phyloP scores from a whole-genome alignment of 306 rosid species.

The apple (Malus domestica) region DNA sequence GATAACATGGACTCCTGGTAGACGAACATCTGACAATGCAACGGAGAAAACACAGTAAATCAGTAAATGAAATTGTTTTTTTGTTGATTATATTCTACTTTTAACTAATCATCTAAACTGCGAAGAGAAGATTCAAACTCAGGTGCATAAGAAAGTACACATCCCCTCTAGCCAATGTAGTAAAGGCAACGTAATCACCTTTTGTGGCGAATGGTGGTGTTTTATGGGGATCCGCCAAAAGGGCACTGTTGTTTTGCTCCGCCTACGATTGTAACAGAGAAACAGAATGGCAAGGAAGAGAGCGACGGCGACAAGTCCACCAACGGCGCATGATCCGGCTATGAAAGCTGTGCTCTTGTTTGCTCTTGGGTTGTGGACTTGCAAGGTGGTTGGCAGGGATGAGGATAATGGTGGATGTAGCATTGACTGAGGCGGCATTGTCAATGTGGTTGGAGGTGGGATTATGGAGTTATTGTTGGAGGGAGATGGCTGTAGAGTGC shows the following conservation, averaged over 20 bases:
- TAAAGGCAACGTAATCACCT: constrained; percentile 18
- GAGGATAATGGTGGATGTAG: constrained; percentile 11
- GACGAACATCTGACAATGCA: constrained; percentile 10
- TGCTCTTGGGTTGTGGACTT: constrained; percentile 17
- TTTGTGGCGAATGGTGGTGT: constrained; percentile 7
- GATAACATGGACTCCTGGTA: constrained; percentile 23
- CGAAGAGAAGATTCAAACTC: too few species aligned
- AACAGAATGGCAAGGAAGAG: constrained; percentile 17
- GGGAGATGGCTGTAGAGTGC: not conserved
- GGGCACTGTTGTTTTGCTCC: constrained; percentile 9
- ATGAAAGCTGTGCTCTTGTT: constrained; percentile 17
- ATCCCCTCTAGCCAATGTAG: too few species aligned
- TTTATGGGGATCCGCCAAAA: not conserved
- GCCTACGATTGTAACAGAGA: constrained; percentile 7
- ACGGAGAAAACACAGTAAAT: not conserved
- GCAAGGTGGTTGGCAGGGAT: constrained; percentile 24
- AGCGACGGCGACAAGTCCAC: constrained; percentile 10
- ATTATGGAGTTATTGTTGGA: not conserved
- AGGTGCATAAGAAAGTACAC: too few species aligned
- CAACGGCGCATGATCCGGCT: constrained; percentile 19
- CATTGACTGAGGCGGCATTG: not conserved
- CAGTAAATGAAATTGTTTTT: not conserved
- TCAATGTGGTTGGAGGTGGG: not conserved
- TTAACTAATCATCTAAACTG: too few species aligned
- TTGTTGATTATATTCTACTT: not conserved